phyloP scores from a whole-genome alignment of 1,284 basidiomycete species.

The Tremellales sp. region DNA sequence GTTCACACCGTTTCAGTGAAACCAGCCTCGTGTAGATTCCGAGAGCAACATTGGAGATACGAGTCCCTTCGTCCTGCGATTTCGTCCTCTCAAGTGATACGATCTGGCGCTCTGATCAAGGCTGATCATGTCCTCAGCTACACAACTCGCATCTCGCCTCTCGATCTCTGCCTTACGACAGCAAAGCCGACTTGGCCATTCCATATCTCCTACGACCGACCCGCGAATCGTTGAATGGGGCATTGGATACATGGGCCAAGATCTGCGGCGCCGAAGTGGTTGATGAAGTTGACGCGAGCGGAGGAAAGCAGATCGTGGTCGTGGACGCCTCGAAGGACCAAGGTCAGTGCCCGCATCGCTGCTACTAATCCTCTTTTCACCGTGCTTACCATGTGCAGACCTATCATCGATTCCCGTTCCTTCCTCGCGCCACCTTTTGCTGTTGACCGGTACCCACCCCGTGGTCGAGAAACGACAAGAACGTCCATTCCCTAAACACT shows the following conservation, averaged over 20 bases:
- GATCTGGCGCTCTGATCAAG: not conserved
- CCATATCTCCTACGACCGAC: constrained; percentile 29
- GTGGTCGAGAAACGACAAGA: constrained; percentile 25
- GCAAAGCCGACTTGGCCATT: constrained; percentile 26
- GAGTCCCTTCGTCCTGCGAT: not conserved
- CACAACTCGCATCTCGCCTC: constrained; percentile 31
- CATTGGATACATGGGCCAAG: constrained; percentile 31
- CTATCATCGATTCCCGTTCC: constrained; percentile 9
- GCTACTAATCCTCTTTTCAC: not conserved
- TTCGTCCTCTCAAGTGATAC: not conserved
- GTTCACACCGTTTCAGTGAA: too few species aligned
- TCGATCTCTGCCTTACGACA: constrained; percentile 17
- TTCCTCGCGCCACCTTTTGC: constrained; percentile 22
- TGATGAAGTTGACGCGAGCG: constrained; percentile 2
- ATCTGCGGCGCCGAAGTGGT: constrained; percentile 34
- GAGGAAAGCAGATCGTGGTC: constrained; percentile 19
- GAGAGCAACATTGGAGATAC: too few species aligned
- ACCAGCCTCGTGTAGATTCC: too few species aligned
- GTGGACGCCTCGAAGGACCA: constrained; percentile 14
- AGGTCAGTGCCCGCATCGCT: constrained; percentile 10
- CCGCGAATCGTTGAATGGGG: constrained; percentile 18
- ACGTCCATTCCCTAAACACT: constrained; percentile 19
- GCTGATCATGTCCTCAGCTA: constrained; percentile 26
- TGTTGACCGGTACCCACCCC: constrained; percentile 35
- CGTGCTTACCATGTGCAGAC: constrained; percentile 1